Percentiles rank a stretch among this genome's conserved stretches.
Evolutionary conservation across 768 basidiomycete species (phyloP).

Genomic region (Mycena crocata): DNA sequence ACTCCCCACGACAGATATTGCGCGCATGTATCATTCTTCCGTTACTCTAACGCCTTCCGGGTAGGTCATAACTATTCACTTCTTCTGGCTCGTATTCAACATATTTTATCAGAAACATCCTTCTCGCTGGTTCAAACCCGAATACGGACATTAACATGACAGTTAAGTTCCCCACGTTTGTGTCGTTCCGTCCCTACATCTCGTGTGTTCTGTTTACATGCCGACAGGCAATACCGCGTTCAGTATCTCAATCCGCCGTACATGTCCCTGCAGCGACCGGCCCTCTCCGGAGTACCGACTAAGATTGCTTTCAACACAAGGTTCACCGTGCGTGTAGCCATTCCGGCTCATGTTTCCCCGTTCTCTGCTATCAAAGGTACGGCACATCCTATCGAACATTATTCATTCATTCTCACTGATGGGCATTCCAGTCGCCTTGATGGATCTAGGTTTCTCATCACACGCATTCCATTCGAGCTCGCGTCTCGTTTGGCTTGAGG

Average conservation of each 20-base stretch:
- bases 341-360: constrained; percentile 35
- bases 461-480: constrained; percentile 51
- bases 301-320: constrained; percentile 46
- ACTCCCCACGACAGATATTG: constrained; percentile 41
- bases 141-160: constrained; percentile 48
- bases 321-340: constrained; percentile 46
- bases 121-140: constrained; percentile 39
- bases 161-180: constrained; percentile 29
- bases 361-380: constrained; percentile 23
- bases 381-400: not conserved
- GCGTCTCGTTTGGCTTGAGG: constrained; percentile 48
- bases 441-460: constrained; percentile 50
- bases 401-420: not conserved
- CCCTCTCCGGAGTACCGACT: constrained; percentile 39
- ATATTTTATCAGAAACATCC: not conserved
- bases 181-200: not conserved
- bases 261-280: constrained; percentile 24
- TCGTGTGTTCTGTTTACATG: not conserved
- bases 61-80: constrained; percentile 18
- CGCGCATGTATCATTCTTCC: constrained; percentile 51
- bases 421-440: constrained; percentile 46
- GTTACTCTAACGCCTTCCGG: constrained; percentile 47
- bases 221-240: constrained; percentile 41
- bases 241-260: constrained; percentile 46
- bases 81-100: no score